Evolutionary conservation across 2,329 filamentous ascomycete genomes (phyloP).

Genomic region (Hypoxylon sp.): DNA sequence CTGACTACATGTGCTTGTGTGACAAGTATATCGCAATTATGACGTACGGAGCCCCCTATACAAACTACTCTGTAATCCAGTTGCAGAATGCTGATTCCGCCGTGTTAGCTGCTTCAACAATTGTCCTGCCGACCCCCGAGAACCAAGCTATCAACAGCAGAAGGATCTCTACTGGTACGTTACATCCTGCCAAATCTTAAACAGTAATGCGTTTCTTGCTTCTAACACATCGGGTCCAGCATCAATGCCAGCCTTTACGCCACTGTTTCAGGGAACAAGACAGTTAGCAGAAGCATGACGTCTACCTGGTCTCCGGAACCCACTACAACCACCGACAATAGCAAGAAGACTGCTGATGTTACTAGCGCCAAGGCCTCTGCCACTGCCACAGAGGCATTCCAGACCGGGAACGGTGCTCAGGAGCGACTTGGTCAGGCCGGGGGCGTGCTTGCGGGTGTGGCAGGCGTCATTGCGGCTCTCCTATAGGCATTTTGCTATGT

Average conservation of each 20-base stretch:
- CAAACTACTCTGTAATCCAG: background rate
- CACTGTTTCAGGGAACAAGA: constrained; percentile 39
- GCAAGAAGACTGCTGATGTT: constrained; percentile 25
- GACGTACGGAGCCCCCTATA: constrained; percentile 58
- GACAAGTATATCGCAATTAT: constrained; percentile 67
- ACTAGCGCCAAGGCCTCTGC: constrained; percentile 11
- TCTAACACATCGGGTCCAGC: constrained; percentile 34
- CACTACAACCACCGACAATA: constrained; percentile 26
- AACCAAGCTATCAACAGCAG: constrained; percentile 43
- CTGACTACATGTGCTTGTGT: constrained; percentile 68
- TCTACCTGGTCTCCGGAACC: constrained; percentile 12
- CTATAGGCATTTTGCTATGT: constrained; percentile 37
- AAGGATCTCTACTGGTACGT: constrained; percentile 53
- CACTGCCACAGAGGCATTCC: constrained; percentile 11
- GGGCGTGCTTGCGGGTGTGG: constrained; percentile 49
- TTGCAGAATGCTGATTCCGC: constrained; percentile 8
- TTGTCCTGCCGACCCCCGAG: constrained; percentile 66
- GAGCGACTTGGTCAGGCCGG: constrained; percentile 27
- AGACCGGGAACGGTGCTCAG: constrained; percentile 33
- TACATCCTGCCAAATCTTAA: background rate
- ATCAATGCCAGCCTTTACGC: constrained; percentile 52
- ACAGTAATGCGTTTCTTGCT: background rate
- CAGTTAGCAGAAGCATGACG: constrained; percentile 27
- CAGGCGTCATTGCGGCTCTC: constrained; percentile 48
- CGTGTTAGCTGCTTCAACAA: constrained; percentile 72